A percentile compares a stretch with the other conserved stretches of the same genome.
phyloP scores from a whole-genome alignment of 495 filamentous ascomycete genomes.

The Hyaloscypha finlandica region DNA sequence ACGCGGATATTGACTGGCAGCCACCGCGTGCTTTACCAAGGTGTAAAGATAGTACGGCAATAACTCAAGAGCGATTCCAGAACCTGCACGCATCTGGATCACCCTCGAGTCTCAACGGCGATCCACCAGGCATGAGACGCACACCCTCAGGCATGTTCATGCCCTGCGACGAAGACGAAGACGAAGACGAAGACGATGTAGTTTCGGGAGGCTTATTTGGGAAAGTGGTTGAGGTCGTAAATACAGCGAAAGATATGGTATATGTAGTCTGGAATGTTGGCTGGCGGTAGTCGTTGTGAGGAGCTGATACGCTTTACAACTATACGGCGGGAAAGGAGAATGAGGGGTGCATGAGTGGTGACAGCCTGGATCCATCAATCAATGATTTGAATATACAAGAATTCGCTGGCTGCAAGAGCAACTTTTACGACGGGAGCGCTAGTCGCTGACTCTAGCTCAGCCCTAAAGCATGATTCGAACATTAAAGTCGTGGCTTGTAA shows the following conservation, averaged over 20 bases:
- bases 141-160: conserved; percentile 84
- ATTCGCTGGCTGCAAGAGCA: no score
- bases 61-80: conserved; percentile 33
- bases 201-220: conserved; percentile 67
- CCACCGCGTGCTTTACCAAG: conserved; percentile 20
- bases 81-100: conserved; percentile 19
- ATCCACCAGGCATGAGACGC: conserved; percentile 60
- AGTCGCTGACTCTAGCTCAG: no score
- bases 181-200: conserved; percentile 49
- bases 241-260: conserved; percentile 92
- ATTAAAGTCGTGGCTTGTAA: no score
- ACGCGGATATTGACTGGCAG: conserved; percentile 52
- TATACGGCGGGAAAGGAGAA: no score
- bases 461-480: no score
- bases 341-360: no score
- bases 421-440: no score
- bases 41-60: conserved; percentile 35
- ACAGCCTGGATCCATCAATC: no score
- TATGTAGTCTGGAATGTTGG: conserved; percentile 98
- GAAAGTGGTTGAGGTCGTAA: conserved; percentile 87
- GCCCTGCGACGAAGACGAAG: conserved; percentile 68
- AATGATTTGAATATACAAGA: no score
- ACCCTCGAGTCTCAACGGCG: conserved; percentile 20
- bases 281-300: conserved; percentile 56
- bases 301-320: no score